Conservation (phyloP, 306 rosid species). For the Elaeagnus macrophylla region DNA sequence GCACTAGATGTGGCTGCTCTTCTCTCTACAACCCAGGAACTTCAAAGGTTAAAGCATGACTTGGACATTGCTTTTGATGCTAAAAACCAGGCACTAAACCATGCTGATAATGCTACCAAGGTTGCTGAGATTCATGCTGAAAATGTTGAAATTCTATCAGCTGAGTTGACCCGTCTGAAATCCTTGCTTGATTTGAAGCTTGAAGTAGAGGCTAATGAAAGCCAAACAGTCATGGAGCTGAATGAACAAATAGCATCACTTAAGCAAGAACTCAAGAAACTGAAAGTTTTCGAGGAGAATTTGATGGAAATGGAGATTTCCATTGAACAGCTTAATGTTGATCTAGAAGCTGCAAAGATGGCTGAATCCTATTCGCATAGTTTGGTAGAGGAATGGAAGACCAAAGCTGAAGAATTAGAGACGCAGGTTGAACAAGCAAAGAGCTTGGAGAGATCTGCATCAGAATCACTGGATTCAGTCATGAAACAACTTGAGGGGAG, state of each 20-base stretch:
- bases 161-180: slow-evolving; percentile 58
- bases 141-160: slow-evolving; percentile 65
- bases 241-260: slow-evolving; percentile 53
- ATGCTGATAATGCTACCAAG: slow-evolving; percentile 88
- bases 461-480: slow-evolving; percentile 63
- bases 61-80: slow-evolving; percentile 73
- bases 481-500: slow-evolving; percentile 64
- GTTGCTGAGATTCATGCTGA: slow-evolving; percentile 77
- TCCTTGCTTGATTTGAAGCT: slow-evolving; percentile 64
- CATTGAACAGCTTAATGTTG: slow-evolving; percentile 71
- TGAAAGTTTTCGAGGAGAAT: slow-evolving; percentile 38
- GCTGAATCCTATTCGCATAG: slow-evolving; percentile 72
- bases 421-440: slow-evolving; percentile 51
- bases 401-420: slow-evolving; percentile 57
- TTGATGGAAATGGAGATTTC: slow-evolving; percentile 48
- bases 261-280: slow-evolving; percentile 51
- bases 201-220: slow-evolving; percentile 58
- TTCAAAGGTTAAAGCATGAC: slow-evolving; percentile 73
- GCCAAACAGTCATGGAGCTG: slow-evolving; percentile 33
- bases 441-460: slow-evolving; percentile 74
- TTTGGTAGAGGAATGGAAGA: slow-evolving; percentile 62
- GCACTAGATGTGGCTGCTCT: slow-evolving; percentile 75
- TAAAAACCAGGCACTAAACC: slow-evolving; percentile 85
- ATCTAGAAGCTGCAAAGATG: slow-evolving; percentile 82
- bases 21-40: slow-evolving; percentile 73